Base-by-base conservation (phyloP, 768 basidiomycete species). In the Wakefieldia striispora region DNA sequence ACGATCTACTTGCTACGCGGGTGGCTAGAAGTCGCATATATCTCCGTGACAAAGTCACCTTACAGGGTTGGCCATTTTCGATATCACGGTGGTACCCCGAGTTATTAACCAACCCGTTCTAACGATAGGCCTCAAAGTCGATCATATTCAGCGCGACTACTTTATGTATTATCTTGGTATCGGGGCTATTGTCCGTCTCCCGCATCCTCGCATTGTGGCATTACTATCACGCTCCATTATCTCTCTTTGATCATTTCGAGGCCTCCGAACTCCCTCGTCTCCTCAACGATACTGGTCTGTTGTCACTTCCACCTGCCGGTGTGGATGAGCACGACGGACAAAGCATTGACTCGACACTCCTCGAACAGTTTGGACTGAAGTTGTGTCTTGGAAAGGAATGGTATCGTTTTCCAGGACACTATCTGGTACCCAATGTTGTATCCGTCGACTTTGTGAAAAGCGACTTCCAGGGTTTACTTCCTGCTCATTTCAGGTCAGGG, bases 381-480 rank as follows among this genome's bases (percentile, higher is more conserved):
- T 63, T 99, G 1, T 99, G 97, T 70, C 75, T 88, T 43, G 91
- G 87, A 41, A 95, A 94, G 66, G 97, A 99, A 70, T 99, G 97
- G 97, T 76, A 97, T 63, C 80, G 95, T 20, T 99, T 93, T 75
- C 90, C 94, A 3, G 83, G 91, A 4, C 87, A 88, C 65, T 97
- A 88, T 68, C 78, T 95, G 41, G 78, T 98, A 19, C 94, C 95
- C 2, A 80, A 85, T 50, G 88, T 82, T 23, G 72, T 98, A 50
- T 76, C 82, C 23, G 83, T 95, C n/a, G 78, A 86, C 50, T 97
- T 93, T 69, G 74, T 98, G 66, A 90, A 93, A 73, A 93, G 88
- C 68, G 92, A 88, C 49, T 97, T 98, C 58, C 79, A 85, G 53
- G 95, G 93, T 10, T 78, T 91, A 62, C 73, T 99, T 54, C 97